These are phyloP conservation scores for Cladosporium sp. DNA, from an alignment of 2,329 filamentous ascomycete species.

Conservation along the genomic window DNA sequence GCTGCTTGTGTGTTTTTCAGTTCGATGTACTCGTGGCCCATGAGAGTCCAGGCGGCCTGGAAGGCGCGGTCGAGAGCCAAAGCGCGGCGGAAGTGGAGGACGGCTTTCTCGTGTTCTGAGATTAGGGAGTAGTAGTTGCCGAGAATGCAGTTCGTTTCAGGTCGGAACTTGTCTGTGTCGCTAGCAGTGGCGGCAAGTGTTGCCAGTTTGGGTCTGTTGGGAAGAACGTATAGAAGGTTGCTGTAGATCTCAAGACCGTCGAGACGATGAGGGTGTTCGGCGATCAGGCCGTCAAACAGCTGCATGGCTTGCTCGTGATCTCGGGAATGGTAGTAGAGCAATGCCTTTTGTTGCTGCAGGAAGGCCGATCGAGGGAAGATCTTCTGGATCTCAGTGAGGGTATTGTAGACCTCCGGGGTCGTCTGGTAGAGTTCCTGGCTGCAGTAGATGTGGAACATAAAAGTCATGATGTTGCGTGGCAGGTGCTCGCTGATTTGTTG, in stretches of 20 bases:
- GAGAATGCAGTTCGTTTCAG: conserved; percentile 94
- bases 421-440: conserved; percentile 91
- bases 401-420: conserved; percentile 70
- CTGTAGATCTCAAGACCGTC: conserved; percentile 95
- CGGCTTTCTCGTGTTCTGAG: conserved; percentile 94
- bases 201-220: conserved; percentile 80
- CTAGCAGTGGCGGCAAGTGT: conserved; percentile 91
- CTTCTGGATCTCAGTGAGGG: conserved; percentile 72
- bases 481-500: conserved; percentile 57
- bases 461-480: conserved; percentile 87
- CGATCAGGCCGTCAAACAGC: conserved; percentile 57
- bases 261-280: conserved; percentile 67
- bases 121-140: conserved; percentile 96
- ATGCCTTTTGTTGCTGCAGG: conserved; percentile 82
- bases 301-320: conserved; percentile 61
- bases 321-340: conserved; percentile 89
- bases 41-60: conserved; percentile 93
- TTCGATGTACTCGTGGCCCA: conserved; percentile 98
- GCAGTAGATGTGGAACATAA: conserved; percentile 89
- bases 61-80: conserved; percentile 87
- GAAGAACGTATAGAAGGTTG: conserved; percentile 94
- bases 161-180: conserved; percentile 90
- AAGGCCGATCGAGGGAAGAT: conserved; percentile 91
- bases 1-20: conserved; percentile 98
- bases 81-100: conserved; percentile 94